Evolutionary conservation across 2,329 filamentous ascomycete species (phyloP).

Genomic region (Talaromyces sp.): DNA sequence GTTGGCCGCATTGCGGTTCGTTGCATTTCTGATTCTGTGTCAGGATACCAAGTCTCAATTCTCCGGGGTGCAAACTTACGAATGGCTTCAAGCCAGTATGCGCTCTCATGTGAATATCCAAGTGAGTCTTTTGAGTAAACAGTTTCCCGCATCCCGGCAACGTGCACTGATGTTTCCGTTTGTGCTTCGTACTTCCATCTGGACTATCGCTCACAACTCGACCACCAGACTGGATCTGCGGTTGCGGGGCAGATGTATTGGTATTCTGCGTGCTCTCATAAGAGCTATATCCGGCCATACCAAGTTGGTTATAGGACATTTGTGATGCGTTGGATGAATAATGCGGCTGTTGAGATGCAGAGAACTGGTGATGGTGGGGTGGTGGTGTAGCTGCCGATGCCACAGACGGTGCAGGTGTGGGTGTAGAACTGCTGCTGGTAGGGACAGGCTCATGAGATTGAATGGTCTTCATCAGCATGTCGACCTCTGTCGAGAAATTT

Average conservation of each 20-base stretch:
- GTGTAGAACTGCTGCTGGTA: neutral
- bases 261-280: conserved; percentile 22
- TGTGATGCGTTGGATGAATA: conserved; percentile 23
- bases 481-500: conserved; percentile 75
- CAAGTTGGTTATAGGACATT: conserved; percentile 22
- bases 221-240: neutral
- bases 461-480: conserved; percentile 83
- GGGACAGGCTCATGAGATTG: conserved; percentile 49
- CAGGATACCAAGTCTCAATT: neutral
- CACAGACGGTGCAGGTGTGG: conserved; percentile 24
- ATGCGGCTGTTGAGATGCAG: conserved; percentile 32
- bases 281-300: conserved; percentile 23
- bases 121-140: conserved; percentile 88
- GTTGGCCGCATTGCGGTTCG: conserved; percentile 67
- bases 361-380: conserved; percentile 32
- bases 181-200: conserved; percentile 36
- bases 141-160: conserved; percentile 72
- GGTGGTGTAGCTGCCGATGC: conserved; percentile 20
- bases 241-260: conserved; percentile 33
- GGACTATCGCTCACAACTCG: conserved; percentile 2
- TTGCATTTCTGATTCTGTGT: conserved; percentile 56
- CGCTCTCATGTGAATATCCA: conserved; percentile 81
- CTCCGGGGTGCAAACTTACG: conserved; percentile 53
- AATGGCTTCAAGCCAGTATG: conserved; percentile 92
- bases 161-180: conserved; percentile 68